These are phyloP conservation scores for Pyracantha coccinea DNA, from an alignment of 331 rosid genomes.

Conservation along the genomic window DNA sequence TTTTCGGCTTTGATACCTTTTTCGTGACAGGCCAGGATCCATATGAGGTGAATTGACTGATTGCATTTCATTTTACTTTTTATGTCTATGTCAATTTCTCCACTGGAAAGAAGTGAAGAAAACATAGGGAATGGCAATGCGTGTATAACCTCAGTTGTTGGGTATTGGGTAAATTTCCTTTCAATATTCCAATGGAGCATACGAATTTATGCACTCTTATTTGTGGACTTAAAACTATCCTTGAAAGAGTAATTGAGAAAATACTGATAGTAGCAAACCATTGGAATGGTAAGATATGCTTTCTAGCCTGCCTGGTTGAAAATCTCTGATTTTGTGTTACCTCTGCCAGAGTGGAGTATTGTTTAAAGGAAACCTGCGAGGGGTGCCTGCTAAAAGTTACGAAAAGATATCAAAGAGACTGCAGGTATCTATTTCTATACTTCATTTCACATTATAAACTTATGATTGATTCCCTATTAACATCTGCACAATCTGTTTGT, in stretches of 20 bases:
- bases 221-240: neutral
- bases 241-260: neutral
- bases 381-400: conserved; percentile 73
- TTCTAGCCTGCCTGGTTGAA: neutral
- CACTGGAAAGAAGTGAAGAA: neutral
- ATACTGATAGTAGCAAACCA: neutral
- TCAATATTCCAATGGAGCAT: neutral
- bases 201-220: neutral
- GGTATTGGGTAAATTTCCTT: neutral
- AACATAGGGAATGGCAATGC: neutral
- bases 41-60: conserved; percentile 61
- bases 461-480: conserved; percentile 16
- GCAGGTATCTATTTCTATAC: conserved; percentile 37
- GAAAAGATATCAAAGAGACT: conserved; percentile 79
- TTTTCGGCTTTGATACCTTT: conserved; percentile 96
- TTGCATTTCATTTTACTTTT: neutral
- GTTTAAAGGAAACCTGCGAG: conserved; percentile 96
- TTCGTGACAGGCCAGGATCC: conserved; percentile 93
- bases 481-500: conserved; percentile 9
- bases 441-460: conserved; percentile 2
- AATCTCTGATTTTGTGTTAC: neutral
- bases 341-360: conserved; percentile 76
- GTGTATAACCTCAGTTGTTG: neutral
- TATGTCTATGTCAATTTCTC: neutral
- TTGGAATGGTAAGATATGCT: neutral